phyloP scores from a whole-genome alignment of 1,139 yeast species.

The Yamadazyma atmosphaerica region DNA sequence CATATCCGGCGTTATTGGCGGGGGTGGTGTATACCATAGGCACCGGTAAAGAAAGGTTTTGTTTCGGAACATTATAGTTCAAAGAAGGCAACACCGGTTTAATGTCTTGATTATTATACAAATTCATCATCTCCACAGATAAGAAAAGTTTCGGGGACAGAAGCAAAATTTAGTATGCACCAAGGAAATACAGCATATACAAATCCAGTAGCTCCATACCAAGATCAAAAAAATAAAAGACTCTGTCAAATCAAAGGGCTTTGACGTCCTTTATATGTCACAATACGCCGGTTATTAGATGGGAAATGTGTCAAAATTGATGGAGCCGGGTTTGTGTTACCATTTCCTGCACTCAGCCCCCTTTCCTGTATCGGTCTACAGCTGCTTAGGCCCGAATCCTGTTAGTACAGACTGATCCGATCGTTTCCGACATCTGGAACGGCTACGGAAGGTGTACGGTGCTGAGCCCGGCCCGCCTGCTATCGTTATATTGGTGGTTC shows the following conservation, averaged over 20 bases:
- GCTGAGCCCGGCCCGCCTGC: too few relatives aligned
- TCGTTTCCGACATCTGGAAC: too few relatives aligned
- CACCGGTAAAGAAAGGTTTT: constrained; percentile 2
- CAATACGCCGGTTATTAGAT: not conserved
- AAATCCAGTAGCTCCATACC: not conserved
- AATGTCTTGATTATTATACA: constrained; percentile 15
- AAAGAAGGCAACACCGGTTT: constrained; percentile 17
- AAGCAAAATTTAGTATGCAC: too few relatives aligned
- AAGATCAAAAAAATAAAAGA: not conserved
- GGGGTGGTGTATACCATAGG: not conserved
- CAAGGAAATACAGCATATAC: too few relatives aligned
- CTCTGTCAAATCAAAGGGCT: not conserved
- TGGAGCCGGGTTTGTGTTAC: not conserved
- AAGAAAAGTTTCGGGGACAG: not conserved
- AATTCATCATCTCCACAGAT: constrained; percentile 9
- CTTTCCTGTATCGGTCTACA: too few relatives aligned
- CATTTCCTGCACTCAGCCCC: too few relatives aligned
- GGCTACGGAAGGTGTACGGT: too few relatives aligned
- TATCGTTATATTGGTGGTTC: too few relatives aligned
- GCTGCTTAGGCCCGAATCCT: too few relatives aligned
- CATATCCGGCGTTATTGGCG: too few relatives aligned
- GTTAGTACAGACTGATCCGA: too few relatives aligned
- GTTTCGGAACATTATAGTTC: constrained; percentile 6
- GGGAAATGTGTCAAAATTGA: not conserved
- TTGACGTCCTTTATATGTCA: not conserved